These are phyloP conservation scores for Rhizoclosmatium sp. DNA, from an alignment of 192 early-diverging fungal genomes.

Conservation along the genomic window DNA sequence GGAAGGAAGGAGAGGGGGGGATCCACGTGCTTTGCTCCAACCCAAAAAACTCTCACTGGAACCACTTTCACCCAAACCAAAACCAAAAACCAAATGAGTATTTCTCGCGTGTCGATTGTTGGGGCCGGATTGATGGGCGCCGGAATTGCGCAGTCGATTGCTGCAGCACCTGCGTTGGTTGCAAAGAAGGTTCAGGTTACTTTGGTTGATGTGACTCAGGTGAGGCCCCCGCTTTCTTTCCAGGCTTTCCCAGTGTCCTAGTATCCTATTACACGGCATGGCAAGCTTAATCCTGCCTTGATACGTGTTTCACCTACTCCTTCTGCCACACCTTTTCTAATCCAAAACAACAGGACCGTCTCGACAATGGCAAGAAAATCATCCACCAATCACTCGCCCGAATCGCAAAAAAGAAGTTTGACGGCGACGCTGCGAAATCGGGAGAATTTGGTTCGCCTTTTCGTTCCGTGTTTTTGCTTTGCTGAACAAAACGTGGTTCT, in stretches of 20 bases:
- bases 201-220: constrained; percentile 31
- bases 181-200: constrained; percentile 75
- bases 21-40: no score
- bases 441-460: constrained; percentile 49
- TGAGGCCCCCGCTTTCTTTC: not conserved
- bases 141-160: constrained; percentile 85
- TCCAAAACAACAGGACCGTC: constrained; percentile 51
- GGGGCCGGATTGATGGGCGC: constrained; percentile 77
- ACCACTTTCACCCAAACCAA: no score
- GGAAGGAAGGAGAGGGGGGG: no score
- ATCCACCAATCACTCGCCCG: constrained; percentile 86
- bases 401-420: constrained; percentile 89
- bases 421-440: constrained; percentile 64
- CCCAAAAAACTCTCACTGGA: no score
- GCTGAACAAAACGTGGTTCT: not conserved
- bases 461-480: not conserved
- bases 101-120: constrained; percentile 22
- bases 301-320: not conserved
- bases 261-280: not conserved
- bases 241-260: no score
- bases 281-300: not conserved
- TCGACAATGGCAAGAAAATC: constrained; percentile 82
- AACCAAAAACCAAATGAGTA: not conserved
- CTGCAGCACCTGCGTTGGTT: constrained; percentile 40
- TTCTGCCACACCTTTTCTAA: not conserved